Conservation (phyloP, 495 filamentous ascomycete species). For the Lepraria neglecta region DNA sequence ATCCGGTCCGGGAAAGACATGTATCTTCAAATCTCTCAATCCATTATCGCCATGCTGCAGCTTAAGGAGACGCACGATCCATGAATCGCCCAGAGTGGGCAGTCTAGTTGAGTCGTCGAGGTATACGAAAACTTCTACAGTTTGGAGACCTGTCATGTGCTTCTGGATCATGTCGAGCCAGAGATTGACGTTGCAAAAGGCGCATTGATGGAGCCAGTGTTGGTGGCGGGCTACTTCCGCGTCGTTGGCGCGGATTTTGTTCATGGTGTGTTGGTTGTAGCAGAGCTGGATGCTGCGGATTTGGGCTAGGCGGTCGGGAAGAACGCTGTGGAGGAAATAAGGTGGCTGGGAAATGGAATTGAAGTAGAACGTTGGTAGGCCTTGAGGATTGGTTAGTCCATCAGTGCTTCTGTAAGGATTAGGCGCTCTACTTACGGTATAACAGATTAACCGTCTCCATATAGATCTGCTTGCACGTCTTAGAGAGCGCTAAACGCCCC, state of each 20-base stretch:
- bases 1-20: slow-evolving; percentile 10
- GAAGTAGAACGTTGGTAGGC: slow-evolving; percentile 21
- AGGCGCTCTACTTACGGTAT: slow-evolving; percentile 14
- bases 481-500: slow-evolving; percentile 18
- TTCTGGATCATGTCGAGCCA: slow-evolving; percentile 23
- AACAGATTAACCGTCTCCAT: slow-evolving; percentile 20
- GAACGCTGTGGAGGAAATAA: slow-evolving; percentile 19
- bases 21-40: slow-evolving; percentile 19
- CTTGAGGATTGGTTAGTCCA: neutral
- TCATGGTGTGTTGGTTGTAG: slow-evolving; percentile 19
- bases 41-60: slow-evolving; percentile 23
- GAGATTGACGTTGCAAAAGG: slow-evolving; percentile 18
- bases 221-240: slow-evolving; percentile 6
- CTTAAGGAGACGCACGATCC: slow-evolving; percentile 20
- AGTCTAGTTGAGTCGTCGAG: slow-evolving; percentile 7
- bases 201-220: slow-evolving; percentile 21
- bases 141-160: slow-evolving; percentile 18
- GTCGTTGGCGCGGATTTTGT: slow-evolving; percentile 3
- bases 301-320: slow-evolving; percentile 22
- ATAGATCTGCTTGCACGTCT: slow-evolving; percentile 22
- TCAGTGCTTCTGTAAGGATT: no score
- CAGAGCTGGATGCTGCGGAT: slow-evolving; percentile 22
- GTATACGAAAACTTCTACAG: slow-evolving; percentile 20
- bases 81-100: slow-evolving; percentile 14
- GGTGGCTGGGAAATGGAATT: slow-evolving; percentile 21